Percentiles rank a stretch among this genome's conserved stretches.
Conservation (phyloP, 768 basidiomycete species). For the Boletus vermiculosoides region DNA sequence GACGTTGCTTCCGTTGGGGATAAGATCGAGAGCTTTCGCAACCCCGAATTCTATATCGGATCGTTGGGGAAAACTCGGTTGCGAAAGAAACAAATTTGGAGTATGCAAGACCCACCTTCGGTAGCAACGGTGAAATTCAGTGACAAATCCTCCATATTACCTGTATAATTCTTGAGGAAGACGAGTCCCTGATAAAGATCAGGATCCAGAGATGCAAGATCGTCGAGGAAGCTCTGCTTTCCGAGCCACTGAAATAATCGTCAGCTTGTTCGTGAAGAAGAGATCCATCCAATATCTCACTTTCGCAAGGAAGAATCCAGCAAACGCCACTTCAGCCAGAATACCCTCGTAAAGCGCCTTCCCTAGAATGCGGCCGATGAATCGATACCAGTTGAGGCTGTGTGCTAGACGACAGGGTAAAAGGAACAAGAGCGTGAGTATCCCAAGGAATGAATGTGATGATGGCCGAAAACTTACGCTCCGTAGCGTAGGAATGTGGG, state of each 20-base stretch:
- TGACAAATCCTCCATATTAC: slow-evolving; percentile 82
- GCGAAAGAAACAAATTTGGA: neutral
- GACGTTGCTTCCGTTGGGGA: slow-evolving; percentile 78
- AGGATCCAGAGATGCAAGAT: slow-evolving; percentile 86
- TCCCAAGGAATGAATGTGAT: neutral
- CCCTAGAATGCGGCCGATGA: slow-evolving; percentile 90
- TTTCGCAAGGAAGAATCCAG: slow-evolving; percentile 92
- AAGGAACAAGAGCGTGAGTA: neutral
- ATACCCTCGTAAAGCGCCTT: slow-evolving; percentile 98
- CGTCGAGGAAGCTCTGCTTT: slow-evolving; percentile 88
- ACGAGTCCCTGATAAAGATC: slow-evolving; percentile 91
- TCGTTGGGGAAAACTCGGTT: neutral
- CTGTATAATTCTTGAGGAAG: slow-evolving; percentile 89
- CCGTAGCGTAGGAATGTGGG: slow-evolving; percentile 87
- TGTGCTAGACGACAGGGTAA: slow-evolving; percentile 48
- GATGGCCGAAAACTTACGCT: slow-evolving; percentile 50
- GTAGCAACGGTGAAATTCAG: slow-evolving; percentile 86
- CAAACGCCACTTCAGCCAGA: slow-evolving; percentile 91
- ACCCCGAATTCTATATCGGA: slow-evolving; percentile 71
- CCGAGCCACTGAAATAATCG: slow-evolving; percentile 73
- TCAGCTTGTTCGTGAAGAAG: neutral
- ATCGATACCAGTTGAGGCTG: slow-evolving; percentile 88
- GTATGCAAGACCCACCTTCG: slow-evolving; percentile 58
- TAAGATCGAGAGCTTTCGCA: slow-evolving; percentile 70
- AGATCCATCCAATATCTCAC: slow-evolving; percentile 34